Conservation (phyloP, 352 stramenopile species). For the Globisporangium polare region DNA sequence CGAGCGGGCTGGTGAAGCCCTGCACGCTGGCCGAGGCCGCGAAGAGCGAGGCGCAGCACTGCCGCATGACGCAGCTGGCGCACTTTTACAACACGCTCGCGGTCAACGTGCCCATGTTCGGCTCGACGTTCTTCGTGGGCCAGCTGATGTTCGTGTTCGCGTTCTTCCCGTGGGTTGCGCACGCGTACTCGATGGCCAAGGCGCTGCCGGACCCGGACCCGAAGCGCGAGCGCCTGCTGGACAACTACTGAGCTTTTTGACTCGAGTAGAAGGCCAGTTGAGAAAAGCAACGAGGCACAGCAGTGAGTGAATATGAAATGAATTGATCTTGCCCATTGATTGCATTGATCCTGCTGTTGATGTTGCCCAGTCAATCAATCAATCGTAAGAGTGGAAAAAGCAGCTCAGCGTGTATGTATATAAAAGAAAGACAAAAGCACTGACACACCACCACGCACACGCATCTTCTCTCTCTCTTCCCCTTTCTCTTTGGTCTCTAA, state of each 20-base stretch:
- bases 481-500: conserved; percentile 13
- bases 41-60: conserved; percentile 45
- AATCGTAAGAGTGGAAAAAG: neutral
- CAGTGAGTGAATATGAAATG: neutral
- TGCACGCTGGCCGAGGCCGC: conserved; percentile 73
- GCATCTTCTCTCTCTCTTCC: conserved; percentile 1
- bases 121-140: conserved; percentile 64
- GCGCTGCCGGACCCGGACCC: conserved; percentile 58
- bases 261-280: neutral
- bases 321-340: neutral
- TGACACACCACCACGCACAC: conserved; percentile 8
- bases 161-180: conserved; percentile 75
- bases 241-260: conserved; percentile 35
- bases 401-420: conserved; percentile 8
- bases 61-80: conserved; percentile 72
- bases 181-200: conserved; percentile 69
- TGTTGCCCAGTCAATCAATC: neutral
- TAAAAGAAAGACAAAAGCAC: conserved; percentile 16
- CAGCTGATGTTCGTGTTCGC: conserved; percentile 68
- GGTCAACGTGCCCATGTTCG: conserved; percentile 70
- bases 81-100: conserved; percentile 78
- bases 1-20: conserved; percentile 33
- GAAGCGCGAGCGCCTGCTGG: conserved; percentile 64
- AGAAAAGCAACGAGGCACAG: neutral
- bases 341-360: neutral